These are phyloP conservation scores for Wickerhamomyces queroliae DNA, from an alignment of 805 yeast genomes.

Conservation along the genomic window DNA sequence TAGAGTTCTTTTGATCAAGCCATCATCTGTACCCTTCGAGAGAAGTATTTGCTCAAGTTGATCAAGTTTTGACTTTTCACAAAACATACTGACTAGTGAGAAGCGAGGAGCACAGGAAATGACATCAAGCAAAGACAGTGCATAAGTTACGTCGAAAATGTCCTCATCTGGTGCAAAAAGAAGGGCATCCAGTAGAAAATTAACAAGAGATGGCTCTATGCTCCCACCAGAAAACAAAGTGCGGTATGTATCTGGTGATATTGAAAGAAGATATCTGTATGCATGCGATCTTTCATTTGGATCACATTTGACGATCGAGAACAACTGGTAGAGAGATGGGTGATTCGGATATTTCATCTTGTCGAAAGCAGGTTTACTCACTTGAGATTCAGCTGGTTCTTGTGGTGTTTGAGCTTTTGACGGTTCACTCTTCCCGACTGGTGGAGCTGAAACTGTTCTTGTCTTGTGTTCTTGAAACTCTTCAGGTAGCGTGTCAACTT, in stretches of 20 bases:
- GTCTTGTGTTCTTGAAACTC: conserved; percentile 20
- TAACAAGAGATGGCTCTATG: conserved; percentile 42
- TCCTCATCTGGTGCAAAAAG: neutral
- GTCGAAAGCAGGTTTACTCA: too few relatives aligned
- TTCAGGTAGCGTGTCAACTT: conserved; percentile 39
- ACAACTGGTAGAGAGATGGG: conserved; percentile 42
- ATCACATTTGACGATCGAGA: conserved; percentile 32
- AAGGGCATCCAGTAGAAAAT: conserved; percentile 40
- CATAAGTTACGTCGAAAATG: neutral
- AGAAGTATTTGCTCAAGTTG: neutral
- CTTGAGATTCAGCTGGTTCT: neutral
- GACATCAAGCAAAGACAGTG: conserved; percentile 6
- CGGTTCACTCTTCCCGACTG: conserved; percentile 71
- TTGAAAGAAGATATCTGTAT: conserved; percentile 30
- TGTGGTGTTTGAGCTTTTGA: neutral
- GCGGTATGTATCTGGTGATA: conserved; percentile 22
- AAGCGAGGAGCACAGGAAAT: conserved; percentile 18
- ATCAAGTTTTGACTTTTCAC: conserved; percentile 7
- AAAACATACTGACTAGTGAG: conserved; percentile 11
- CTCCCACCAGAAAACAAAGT: conserved; percentile 36
- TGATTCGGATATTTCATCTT: conserved; percentile 39
- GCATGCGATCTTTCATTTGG: conserved; percentile 22
- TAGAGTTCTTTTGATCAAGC: too few relatives aligned
- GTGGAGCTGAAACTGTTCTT: neutral
- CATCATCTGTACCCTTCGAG: neutral